Conservation (phyloP, 2,329 filamentous ascomycete species). For the Epichloe festucae region DNA sequence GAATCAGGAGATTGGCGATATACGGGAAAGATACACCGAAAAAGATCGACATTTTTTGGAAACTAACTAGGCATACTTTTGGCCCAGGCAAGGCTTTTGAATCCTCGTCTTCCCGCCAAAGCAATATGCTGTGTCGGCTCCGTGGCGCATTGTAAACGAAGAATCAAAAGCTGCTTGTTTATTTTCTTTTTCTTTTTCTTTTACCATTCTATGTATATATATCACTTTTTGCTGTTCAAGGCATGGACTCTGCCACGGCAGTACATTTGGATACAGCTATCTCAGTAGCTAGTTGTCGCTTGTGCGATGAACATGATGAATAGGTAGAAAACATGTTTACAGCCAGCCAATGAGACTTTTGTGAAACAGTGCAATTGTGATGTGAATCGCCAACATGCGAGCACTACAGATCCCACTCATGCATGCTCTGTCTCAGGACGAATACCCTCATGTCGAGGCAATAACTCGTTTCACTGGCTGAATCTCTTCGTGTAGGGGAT, state of each 20-base stretch:
- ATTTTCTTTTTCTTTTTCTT: neutral
- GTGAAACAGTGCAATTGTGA: neutral
- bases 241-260: neutral
- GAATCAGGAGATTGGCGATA: neutral
- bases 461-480: too few relatives aligned
- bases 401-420: neutral
- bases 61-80: neutral
- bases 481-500: too few relatives aligned
- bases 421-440: too few relatives aligned
- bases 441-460: too few relatives aligned
- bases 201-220: slow-evolving; percentile 3
- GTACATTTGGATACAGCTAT: neutral
- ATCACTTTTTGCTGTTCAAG: neutral
- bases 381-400: neutral
- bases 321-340: neutral
- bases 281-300: neutral
- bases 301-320: neutral
- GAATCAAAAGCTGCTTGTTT: neutral
- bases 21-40: neutral
- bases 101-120: neutral
- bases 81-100: too few relatives aligned
- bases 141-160: neutral
- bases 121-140: neutral
- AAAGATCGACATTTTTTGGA: neutral
- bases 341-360: neutral